Base-by-base conservation (phyloP, 805 yeast genomes). In the Saccharomycopsis capsularis region DNA sequence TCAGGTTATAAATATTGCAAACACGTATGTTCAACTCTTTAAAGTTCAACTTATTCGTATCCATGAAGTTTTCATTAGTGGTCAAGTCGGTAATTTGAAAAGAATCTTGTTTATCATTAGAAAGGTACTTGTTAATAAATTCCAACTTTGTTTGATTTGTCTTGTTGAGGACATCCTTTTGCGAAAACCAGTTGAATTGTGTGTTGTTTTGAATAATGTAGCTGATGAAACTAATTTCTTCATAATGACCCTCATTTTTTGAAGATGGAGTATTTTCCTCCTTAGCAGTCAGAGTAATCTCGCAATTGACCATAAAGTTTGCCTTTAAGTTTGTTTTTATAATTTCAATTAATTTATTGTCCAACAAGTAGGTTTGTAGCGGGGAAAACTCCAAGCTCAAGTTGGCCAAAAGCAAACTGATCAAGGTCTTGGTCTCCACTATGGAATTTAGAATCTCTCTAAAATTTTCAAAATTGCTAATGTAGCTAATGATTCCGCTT, bases 331-430 rank as follows among this genome's bases (percentile, higher is more conserved):
- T 36, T 4, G 18, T 21, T 19, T 37, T 21, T 5, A 44, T 37
- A 5, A 13, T 11, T 3, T 35, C 42, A 24, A 44, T 18, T 16
- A 44, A 25, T 13, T 24, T 21, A 16, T 13, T 44, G 3, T 32
- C 38, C 16, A 47, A 16, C 18, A 47, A 30, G 32, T 29, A 41
- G 2, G 29, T 13, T 13, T 46, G 30, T 16, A 50, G 11, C 3
- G 53, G 53, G 4, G 50, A 46, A 21, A 50, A 50, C 21, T 45
- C 50, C 39, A 50, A 42, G 18, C 44, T 15, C 7, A 50, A 25
- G 23, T 50, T 50, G 11, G 50, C 40, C 9, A 50, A 40, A 9
- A 50, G 27, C 15, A 50, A 32, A 18, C 29, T 15, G 11, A 42
- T 30, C 6, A 46, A 19, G 11, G 45, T 23, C 23, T 50, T 40